phyloP scores from a whole-genome alignment of 441 rosid genomes.

The Brassica hybrid region DNA sequence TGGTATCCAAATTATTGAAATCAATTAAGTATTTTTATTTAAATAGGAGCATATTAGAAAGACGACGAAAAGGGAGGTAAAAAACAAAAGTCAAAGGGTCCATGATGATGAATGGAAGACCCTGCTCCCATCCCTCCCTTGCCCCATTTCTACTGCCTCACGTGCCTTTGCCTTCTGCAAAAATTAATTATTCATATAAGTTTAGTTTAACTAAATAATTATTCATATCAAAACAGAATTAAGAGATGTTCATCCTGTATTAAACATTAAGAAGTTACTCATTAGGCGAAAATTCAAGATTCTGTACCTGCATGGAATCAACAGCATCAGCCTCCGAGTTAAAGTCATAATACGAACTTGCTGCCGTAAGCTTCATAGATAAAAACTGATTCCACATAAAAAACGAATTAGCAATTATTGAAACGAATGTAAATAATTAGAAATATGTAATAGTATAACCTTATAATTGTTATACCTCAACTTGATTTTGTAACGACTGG shows the following conservation, averaged over 20 bases:
- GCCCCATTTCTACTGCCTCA: no score
- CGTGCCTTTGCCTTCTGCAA: conserved; percentile 63
- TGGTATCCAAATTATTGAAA: conserved; percentile 13
- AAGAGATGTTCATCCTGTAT: neutral
- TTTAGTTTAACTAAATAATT: neutral
- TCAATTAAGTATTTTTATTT: neutral
- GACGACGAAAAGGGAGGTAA: conserved; percentile 28
- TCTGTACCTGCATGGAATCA: conserved; percentile 57
- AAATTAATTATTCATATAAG: conserved; percentile 1
- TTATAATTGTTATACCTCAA: conserved; percentile 51
- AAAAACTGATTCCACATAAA: conserved; percentile 51
- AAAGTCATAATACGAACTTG: conserved; percentile 62
- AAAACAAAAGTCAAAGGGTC: conserved; percentile 57
- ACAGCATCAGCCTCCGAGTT: conserved; percentile 62
- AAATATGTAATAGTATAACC: neutral
- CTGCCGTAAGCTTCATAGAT: conserved; percentile 69
- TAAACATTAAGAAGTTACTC: neutral
- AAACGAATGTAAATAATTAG: neutral
- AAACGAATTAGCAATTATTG: neutral
- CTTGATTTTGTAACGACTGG: conserved; percentile 59
- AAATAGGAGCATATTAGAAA: conserved; percentile 16
- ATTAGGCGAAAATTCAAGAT: neutral
- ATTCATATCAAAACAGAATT: conserved; percentile 4
- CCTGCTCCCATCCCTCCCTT: conserved; percentile 56
- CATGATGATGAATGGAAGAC: conserved; percentile 48